Base-by-base conservation (phyloP, 2,329 filamentous ascomycete genomes). In the Orbilia brochopaga region DNA sequence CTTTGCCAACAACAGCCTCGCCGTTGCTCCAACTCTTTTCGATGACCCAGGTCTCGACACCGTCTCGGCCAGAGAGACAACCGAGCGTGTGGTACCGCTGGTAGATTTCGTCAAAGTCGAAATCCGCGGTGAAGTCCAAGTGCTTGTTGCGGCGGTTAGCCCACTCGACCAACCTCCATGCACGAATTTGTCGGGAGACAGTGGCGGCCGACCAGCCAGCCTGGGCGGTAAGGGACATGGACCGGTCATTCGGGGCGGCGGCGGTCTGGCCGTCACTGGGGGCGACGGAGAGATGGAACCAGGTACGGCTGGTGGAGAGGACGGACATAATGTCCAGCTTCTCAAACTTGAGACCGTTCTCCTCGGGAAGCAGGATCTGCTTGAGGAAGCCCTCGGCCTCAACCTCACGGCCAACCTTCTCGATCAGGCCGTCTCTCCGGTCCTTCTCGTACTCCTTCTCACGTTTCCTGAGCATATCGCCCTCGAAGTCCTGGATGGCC, bases 1-100 rank as follows among this genome's bases (percentile, higher is more conserved):
- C 92, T 66, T 87, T 88, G 62, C 94, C 94, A 32, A 97, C 83
- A 3, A 96, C 87, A 1, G 97, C 92, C 80, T 97, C 94, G 42
- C 94, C 94, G 76, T 99, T 99, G 81, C 91, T 97, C 94, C 94
- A 99, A 1, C 94, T 94, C 67, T 94, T 88, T 80, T 97, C 92
- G 55, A 97, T 84, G 66, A 95, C 85, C 91, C 93, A 99, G 76
- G 86, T 95, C 78, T 97, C 91, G 59, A 97, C 92, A 53, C 93
- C 94, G 74, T 99, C 94, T 74, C 87, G 87, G 64, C 94, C 94
- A 74, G 96, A 91, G 76, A 88, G 86, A 79, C 94, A 99, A 13
- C 94, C 94, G 0, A 99, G 84, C 4, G 86, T 83, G 3, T 87
- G 83, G 78, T 97, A 99, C 50, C 94, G 87, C 75, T 88, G 87